Percentiles rank a stretch among this genome's conserved stretches.
Evolutionary conservation across 164 flowering plant genomes (phyloP).

Genomic region (Stephania yunnanensis): DNA sequence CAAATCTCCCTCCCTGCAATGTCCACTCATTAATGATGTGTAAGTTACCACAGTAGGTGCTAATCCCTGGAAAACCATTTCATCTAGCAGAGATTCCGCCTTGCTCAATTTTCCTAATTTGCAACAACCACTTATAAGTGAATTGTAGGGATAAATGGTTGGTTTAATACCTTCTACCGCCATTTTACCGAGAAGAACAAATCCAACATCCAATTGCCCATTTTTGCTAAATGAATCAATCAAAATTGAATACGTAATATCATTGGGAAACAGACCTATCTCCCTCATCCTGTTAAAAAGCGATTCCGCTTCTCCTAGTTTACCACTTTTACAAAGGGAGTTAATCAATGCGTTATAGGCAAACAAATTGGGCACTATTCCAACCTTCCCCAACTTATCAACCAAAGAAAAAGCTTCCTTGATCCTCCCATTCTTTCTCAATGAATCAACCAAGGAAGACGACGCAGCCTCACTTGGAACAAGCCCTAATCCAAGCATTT

Average conservation of each 20-base stretch:
- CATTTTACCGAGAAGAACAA: constrained; percentile 45
- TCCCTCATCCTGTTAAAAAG: constrained; percentile 49
- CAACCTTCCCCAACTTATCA: constrained; percentile 30
- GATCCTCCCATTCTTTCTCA: constrained; percentile 54
- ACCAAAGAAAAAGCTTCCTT: constrained; percentile 55
- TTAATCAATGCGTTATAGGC: constrained; percentile 72
- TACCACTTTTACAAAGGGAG: constrained; percentile 62
- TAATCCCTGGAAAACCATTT: constrained; percentile 57
- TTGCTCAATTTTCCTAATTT: constrained; percentile 47
- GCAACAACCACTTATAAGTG: constrained; percentile 65
- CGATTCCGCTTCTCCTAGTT: constrained; percentile 47
- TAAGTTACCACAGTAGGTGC: constrained; percentile 66
- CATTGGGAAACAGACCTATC: constrained; percentile 56
- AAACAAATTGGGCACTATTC: constrained; percentile 54
- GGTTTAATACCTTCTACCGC: constrained; percentile 33
- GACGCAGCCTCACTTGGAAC: constrained; percentile 71
- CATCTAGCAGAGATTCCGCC: constrained; percentile 45
- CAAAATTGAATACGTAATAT: constrained; percentile 62
- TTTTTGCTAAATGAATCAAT: constrained; percentile 66
- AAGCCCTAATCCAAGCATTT: constrained; percentile 63
- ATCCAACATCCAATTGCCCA: constrained; percentile 48
- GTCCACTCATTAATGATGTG: constrained; percentile 72
- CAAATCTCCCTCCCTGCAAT: constrained; percentile 49
- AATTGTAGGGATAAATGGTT: constrained; percentile 68
- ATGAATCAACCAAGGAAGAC: constrained; percentile 57